Percentiles rank a stretch among this genome's conserved stretches.
These are phyloP conservation scores for Wakefieldia striispora DNA, from an alignment of 768 basidiomycete genomes.

Conservation along the genomic window DNA sequence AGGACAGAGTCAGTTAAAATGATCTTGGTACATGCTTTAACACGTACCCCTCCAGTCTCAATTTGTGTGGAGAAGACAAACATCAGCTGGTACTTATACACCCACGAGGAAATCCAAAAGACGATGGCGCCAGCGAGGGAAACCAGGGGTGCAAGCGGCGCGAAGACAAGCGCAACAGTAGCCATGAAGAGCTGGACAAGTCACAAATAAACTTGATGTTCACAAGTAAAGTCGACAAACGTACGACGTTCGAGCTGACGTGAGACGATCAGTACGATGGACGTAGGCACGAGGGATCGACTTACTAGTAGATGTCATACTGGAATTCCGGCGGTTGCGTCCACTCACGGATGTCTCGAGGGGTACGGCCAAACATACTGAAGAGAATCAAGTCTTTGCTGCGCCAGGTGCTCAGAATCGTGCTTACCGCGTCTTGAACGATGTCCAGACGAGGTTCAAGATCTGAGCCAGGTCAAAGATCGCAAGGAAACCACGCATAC, in stretches of 20 bases:
- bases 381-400: not conserved
- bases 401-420: not conserved
- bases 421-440: constrained; percentile 75
- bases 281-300: constrained; percentile 8
- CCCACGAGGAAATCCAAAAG: constrained; percentile 83
- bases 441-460: constrained; percentile 82
- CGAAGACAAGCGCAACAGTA: constrained; percentile 93
- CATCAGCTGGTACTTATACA: constrained; percentile 97
- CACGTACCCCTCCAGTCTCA: constrained; percentile 88
- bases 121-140: constrained; percentile 78
- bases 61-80: constrained; percentile 88
- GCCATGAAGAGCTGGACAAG: constrained; percentile 71
- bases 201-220: constrained; percentile 6
- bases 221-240: constrained; percentile 16
- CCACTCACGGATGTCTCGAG: constrained; percentile 86
- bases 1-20: constrained; percentile 3
- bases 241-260: constrained; percentile 54
- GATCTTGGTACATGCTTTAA: not conserved
- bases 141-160: constrained; percentile 91
- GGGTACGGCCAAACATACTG: constrained; percentile 83
- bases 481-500: constrained; percentile 90
- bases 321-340: constrained; percentile 89
- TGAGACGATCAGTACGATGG: not conserved
- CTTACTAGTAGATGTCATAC: constrained; percentile 81
- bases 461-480: constrained; percentile 96